Percentiles rank a stretch among this genome's conserved stretches.
phyloP scores from a whole-genome alignment of 1,139 yeast genomes.

The Sugiyamaella sp. region DNA sequence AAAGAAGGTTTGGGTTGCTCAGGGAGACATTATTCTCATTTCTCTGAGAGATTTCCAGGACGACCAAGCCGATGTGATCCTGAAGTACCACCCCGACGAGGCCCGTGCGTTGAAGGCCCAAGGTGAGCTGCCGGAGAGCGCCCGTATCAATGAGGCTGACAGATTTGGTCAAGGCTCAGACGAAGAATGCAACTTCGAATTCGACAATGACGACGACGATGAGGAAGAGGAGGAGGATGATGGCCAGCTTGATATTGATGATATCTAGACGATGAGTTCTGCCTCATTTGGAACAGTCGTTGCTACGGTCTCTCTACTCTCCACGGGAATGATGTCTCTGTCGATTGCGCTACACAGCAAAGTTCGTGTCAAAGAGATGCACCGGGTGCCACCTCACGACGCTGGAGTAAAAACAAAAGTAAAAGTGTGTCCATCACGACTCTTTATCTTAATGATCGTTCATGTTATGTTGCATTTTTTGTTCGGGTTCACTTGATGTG shows the following conservation, averaged over 20 bases:
- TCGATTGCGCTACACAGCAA: no score
- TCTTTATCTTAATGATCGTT: not conserved
- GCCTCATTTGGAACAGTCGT: not conserved
- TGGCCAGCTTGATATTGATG: conserved; percentile 81
- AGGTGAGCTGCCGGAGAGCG: conserved; percentile 94
- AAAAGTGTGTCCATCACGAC: not conserved
- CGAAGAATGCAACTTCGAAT: conserved; percentile 97
- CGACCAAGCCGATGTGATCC: conserved; percentile 96
- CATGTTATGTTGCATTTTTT: conserved; percentile 11
- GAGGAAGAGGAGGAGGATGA: conserved; percentile 70
- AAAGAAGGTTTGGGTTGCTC: conserved; percentile 99
- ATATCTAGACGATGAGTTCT: conserved; percentile 52
- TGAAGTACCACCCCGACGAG: conserved; percentile 95
- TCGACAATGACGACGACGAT: conserved; percentile 89
- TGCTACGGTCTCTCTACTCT: no score
- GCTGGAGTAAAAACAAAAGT: not conserved
- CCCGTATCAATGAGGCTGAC: conserved; percentile 97
- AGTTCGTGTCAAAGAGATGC: no score
- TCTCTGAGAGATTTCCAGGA: conserved; percentile 98
- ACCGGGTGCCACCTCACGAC: no score
- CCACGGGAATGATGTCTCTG: no score
- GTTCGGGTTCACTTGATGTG: not conserved
- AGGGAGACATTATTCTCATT: conserved; percentile 95
- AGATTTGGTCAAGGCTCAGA: conserved; percentile 96
- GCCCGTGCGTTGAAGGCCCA: conserved; percentile 94